These are phyloP conservation scores for Lippia alba DNA, from an alignment of 305 asterid genomes.

Conservation along the genomic window DNA sequence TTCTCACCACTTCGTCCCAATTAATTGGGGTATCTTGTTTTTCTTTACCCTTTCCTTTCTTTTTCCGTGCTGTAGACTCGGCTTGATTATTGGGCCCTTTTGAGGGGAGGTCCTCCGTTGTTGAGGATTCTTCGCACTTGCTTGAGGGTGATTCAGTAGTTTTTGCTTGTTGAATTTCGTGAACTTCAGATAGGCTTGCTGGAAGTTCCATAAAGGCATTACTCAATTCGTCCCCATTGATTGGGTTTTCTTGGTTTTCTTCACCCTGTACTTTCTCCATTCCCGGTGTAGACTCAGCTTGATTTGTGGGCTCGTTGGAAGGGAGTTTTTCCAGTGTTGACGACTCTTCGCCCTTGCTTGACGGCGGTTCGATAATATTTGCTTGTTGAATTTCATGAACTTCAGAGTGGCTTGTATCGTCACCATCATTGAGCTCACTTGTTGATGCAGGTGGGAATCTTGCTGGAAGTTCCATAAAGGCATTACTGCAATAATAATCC, in stretches of 20 bases:
- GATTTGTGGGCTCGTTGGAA: too few species aligned
- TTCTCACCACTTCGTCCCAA: conserved; percentile 58
- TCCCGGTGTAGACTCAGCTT: too few species aligned
- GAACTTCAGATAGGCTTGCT: background rate
- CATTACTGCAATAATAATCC: conserved; percentile 46
- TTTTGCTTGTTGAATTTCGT: too few species aligned
- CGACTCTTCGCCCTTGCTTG: background rate
- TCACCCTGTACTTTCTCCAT: too few species aligned
- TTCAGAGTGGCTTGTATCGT: conserved; percentile 6
- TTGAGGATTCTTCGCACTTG: too few species aligned
- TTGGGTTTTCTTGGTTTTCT: too few species aligned
- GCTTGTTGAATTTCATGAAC: conserved; percentile 14
- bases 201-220: too few species aligned
- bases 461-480: conserved; percentile 57
- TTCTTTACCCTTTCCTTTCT: conserved; percentile 20
- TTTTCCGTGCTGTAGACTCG: background rate
- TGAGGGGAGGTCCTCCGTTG: background rate
- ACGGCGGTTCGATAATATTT: conserved; percentile 8
- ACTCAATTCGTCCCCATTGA: too few species aligned
- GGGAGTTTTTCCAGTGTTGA: too few species aligned
- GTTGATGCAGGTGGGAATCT: conserved; percentile 42
- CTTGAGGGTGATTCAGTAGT: too few species aligned
- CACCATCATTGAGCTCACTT: conserved; percentile 5
- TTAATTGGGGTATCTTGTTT: conserved; percentile 32
- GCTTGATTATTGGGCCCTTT: background rate